These are phyloP conservation scores for Friedmanniomyces endolithicus DNA, from an alignment of 495 filamentous ascomycete genomes.

Conservation along the genomic window DNA sequence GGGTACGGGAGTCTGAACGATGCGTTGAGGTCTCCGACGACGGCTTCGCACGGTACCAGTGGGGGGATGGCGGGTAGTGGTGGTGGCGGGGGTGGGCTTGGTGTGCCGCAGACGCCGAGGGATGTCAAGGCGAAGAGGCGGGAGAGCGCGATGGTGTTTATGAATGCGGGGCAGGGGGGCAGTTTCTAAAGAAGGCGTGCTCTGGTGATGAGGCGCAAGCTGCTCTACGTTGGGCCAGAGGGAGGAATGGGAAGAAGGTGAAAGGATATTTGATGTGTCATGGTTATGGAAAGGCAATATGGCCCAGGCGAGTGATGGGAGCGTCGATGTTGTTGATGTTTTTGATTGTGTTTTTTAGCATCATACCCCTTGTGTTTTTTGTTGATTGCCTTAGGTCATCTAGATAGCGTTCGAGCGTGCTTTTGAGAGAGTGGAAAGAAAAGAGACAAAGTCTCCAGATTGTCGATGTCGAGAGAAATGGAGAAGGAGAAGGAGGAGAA, in stretches of 20 bases:
- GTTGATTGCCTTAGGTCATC: constrained; percentile 1
- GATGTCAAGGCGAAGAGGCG: constrained; percentile 23
- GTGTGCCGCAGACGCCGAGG: constrained; percentile 1
- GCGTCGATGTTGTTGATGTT: neutral
- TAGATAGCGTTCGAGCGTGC: constrained; percentile 11
- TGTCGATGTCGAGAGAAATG: neutral
- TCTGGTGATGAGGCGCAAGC: no score
- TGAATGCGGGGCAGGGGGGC: constrained; percentile 20
- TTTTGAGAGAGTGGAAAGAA: no score
- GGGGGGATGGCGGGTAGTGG: no score
- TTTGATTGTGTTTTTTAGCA: constrained; percentile 11
- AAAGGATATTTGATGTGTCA: neutral
- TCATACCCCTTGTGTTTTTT: constrained; percentile 19
- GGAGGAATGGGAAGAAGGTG: no score
- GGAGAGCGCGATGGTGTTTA: constrained; percentile 29
- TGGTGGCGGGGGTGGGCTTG: no score
- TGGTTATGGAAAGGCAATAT: constrained; percentile 5
- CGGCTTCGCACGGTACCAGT: neutral
- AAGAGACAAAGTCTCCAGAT: no score
- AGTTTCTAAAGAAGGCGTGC: constrained; percentile 9
- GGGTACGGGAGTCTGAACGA: constrained; percentile 30
- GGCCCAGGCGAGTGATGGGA: neutral
- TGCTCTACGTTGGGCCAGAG: no score
- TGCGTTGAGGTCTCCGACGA: constrained; percentile 19
- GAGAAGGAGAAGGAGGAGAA: no score